phyloP scores from a whole-genome alignment of 2,329 filamentous ascomycete genomes.

The Botryotinia calthae region DNA sequence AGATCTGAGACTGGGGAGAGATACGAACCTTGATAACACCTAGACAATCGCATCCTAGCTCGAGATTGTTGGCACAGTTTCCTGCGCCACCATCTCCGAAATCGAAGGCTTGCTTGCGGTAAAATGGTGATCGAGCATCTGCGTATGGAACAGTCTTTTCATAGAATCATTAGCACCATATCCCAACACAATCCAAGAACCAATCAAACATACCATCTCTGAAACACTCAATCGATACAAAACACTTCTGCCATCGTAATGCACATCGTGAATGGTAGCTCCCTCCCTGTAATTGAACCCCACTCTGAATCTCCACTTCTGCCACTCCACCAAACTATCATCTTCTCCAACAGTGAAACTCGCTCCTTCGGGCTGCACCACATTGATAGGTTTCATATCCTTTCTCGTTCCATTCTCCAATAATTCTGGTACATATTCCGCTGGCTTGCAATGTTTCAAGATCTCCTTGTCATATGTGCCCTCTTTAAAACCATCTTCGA shows the following conservation, averaged over 20 bases:
- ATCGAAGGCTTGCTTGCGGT: constrained; percentile 67
- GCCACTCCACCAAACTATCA: constrained; percentile 47
- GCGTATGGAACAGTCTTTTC: constrained; percentile 13
- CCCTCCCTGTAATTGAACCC: constrained; percentile 61
- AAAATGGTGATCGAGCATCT: constrained; percentile 60
- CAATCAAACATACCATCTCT: constrained; percentile 48
- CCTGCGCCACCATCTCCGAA: constrained; percentile 66
- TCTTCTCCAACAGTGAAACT: constrained; percentile 52
- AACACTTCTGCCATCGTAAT: constrained; percentile 57
- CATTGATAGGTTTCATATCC: constrained; percentile 58
- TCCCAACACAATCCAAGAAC: not conserved
- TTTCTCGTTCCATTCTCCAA: constrained; percentile 42
- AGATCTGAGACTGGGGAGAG: no score
- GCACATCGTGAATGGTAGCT: constrained; percentile 58
- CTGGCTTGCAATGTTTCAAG: constrained; percentile 42
- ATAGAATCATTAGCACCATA: not conserved
- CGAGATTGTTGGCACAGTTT: constrained; percentile 63
- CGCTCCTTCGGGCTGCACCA: constrained; percentile 60
- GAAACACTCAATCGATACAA: constrained; percentile 57
- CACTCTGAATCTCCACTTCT: constrained; percentile 62
- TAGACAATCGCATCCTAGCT: constrained; percentile 66
- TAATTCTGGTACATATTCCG: constrained; percentile 44
- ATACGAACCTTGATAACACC: constrained; percentile 50
- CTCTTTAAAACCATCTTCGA: constrained; percentile 43
- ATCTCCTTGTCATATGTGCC: constrained; percentile 46